phyloP scores from a whole-genome alignment of 768 basidiomycete species.

The Termitomyces sp. region DNA sequence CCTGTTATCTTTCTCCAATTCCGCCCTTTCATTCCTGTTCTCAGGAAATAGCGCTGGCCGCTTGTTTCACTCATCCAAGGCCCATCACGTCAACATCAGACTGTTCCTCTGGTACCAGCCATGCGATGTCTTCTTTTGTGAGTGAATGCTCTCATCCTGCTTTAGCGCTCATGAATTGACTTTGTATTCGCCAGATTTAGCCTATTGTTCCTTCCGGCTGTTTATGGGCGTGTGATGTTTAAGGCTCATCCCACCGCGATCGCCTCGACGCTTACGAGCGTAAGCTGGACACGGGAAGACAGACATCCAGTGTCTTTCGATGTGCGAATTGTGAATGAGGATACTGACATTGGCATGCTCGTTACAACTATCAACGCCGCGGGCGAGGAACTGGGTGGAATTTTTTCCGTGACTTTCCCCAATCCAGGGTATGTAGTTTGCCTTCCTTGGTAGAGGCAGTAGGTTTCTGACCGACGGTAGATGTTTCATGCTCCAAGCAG shows the following conservation, averaged over 20 bases:
- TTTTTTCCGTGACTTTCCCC: neutral
- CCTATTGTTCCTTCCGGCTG: neutral
- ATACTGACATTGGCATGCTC: neutral
- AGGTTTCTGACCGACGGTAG: neutral
- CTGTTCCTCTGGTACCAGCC: slow-evolving; percentile 8
- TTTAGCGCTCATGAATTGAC: neutral
- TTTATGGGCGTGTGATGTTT: neutral
- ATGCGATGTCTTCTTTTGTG: slow-evolving; percentile 9
- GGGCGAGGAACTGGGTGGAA: neutral
- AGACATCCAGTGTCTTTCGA: slow-evolving; percentile 5
- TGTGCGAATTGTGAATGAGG: neutral
- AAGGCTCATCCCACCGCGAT: neutral
- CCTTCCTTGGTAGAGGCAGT: neutral
- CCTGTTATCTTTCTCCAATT: neutral
- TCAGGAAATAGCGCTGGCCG: slow-evolving; percentile 9
- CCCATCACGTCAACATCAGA: neutral
- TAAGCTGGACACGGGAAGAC: neutral
- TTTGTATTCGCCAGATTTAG: neutral
- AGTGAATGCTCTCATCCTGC: neutral
- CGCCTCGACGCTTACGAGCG: neutral
- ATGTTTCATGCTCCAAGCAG: neutral
- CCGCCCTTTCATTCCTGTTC: neutral
- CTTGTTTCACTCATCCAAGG: neutral
- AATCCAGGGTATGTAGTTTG: neutral
- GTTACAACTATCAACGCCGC: neutral